Conservation (phyloP, 2,329 filamentous ascomycete species). For the Coniochaeta ligniaria region DNA sequence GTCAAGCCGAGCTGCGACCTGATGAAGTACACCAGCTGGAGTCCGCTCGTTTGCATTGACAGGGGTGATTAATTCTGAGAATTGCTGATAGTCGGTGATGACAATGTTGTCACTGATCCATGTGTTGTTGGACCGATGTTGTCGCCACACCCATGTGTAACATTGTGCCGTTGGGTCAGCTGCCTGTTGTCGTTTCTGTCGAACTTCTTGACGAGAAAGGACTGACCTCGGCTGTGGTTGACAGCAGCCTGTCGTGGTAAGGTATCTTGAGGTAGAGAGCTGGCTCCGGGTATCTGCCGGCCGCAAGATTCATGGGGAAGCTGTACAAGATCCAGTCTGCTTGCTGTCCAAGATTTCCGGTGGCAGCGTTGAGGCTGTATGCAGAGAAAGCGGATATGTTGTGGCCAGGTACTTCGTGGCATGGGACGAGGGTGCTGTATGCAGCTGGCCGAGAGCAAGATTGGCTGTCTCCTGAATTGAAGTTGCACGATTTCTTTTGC, state of each 20-base stretch:
- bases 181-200: background rate
- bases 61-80: background rate
- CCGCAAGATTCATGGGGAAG: background rate
- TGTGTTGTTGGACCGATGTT: background rate
- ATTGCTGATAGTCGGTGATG: background rate
- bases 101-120: background rate
- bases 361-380: conserved; percentile 1
- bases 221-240: background rate
- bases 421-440: background rate
- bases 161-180: background rate
- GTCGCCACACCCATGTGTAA: background rate
- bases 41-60: background rate
- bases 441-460: background rate
- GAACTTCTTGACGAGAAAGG: background rate
- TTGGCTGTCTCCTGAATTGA: conserved; percentile 3
- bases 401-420: background rate
- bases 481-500: background rate
- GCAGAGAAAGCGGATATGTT: background rate
- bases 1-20: background rate
- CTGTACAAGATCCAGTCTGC: background rate
- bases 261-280: background rate
- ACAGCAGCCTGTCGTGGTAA: background rate
- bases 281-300: background rate
- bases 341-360: background rate
- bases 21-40: background rate